phyloP scores from a whole-genome alignment of 2,329 filamentous ascomycete species.

The Ilyonectria sp. region DNA sequence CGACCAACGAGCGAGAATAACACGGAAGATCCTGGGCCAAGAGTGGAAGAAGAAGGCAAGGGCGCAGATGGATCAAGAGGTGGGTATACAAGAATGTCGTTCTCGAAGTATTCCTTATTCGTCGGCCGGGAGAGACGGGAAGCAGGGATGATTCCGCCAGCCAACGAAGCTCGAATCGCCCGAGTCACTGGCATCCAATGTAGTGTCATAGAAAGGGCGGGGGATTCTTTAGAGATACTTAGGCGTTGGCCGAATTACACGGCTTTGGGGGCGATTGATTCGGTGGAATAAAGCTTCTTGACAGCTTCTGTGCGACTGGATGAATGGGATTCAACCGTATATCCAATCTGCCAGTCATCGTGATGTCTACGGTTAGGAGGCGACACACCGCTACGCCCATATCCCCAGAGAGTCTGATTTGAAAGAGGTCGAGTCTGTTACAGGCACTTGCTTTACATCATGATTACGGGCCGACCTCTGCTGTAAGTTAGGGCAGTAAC shows the following conservation, averaged over 20 bases:
- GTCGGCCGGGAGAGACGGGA: not conserved
- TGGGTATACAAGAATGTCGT: not conserved
- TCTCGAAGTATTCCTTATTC: not conserved
- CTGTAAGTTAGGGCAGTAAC: too few relatives aligned
- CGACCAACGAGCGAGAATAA: not conserved
- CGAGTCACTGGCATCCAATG: not conserved
- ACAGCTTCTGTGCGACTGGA: too few relatives aligned
- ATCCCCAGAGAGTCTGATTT: too few relatives aligned
- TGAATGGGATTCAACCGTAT: too few relatives aligned
- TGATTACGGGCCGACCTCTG: too few relatives aligned
- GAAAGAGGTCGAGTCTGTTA: too few relatives aligned
- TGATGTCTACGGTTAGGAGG: too few relatives aligned
- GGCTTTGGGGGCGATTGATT: not conserved
- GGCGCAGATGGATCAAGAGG: not conserved
- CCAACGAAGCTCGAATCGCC: not conserved
- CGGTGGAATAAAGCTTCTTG: too few relatives aligned
- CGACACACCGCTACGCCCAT: too few relatives aligned
- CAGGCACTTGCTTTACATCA: too few relatives aligned
- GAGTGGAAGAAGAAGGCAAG: too few relatives aligned
- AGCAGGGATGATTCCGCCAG: not conserved
- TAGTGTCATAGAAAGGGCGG: not conserved
- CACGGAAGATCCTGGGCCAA: not conserved
- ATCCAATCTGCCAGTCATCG: too few relatives aligned
- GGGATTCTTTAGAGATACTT: not conserved
- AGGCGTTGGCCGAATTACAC: not conserved